Percentiles rank a stretch among this genome's conserved stretches.
Evolutionary conservation across 805 yeast species (phyloP).

Genomic region (Teunomyces cretensis): DNA sequence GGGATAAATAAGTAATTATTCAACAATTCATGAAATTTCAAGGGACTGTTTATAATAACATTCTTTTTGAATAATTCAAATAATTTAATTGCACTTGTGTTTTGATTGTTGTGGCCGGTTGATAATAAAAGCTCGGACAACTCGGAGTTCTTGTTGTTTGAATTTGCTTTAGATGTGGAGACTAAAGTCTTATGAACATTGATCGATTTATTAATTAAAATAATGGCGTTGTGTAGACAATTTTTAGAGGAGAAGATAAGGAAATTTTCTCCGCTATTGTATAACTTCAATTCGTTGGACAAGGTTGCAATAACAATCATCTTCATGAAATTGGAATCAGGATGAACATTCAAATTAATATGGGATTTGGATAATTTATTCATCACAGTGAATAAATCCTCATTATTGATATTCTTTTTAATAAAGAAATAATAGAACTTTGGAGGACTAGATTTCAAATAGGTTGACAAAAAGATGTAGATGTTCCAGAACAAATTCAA

Average conservation of each 20-base stretch:
- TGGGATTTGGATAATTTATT: conserved; percentile 24
- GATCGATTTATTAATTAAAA: conserved; percentile 48
- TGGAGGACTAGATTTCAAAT: conserved; percentile 25
- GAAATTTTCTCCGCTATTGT: conserved; percentile 17
- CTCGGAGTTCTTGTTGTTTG: not conserved
- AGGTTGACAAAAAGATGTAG: conserved; percentile 46
- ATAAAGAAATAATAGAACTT: conserved; percentile 18
- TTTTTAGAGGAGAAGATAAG: conserved; percentile 36
- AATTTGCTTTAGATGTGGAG: not conserved
- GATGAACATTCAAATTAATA: conserved; percentile 11
- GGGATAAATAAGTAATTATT: conserved; percentile 48
- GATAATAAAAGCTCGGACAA: not conserved
- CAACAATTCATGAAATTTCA: conserved; percentile 49
- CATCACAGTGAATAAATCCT: conserved; percentile 18
- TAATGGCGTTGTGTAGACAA: conserved; percentile 52
- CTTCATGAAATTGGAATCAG: conserved; percentile 17
- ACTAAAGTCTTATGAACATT: conserved; percentile 8
- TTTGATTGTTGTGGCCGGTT: not conserved
- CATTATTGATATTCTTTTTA: conserved; percentile 7
- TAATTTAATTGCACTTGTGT: conserved; percentile 12
- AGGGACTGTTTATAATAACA: conserved; percentile 50
- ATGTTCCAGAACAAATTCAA: conserved; percentile 48
- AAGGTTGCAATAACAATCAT: conserved; percentile 31
- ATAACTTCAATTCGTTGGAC: conserved; percentile 33
- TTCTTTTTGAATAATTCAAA: conserved; percentile 48